Percentiles rank a stretch among this genome's conserved stretches.
Evolutionary conservation across 2,329 filamentous ascomycete species (phyloP).

Genomic region (Didymella segeticola): DNA sequence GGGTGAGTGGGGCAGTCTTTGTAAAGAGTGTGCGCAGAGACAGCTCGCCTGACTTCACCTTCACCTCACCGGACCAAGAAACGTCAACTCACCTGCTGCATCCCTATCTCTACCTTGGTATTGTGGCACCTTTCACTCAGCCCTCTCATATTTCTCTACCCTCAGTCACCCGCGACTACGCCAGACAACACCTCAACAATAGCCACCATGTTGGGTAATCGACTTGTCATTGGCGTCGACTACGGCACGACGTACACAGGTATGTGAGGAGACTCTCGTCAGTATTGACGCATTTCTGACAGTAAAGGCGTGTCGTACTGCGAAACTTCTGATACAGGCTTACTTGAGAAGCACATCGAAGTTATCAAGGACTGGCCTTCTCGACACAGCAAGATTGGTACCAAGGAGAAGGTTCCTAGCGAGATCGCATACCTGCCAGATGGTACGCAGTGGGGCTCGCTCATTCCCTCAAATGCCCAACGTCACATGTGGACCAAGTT

Average conservation of each 20-base stretch:
- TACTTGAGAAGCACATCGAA: slow-evolving; percentile 21
- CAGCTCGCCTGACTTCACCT: too few species aligned
- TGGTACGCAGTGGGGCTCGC: slow-evolving; percentile 24
- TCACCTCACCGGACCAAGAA: too few species aligned
- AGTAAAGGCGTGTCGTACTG: slow-evolving; percentile 39
- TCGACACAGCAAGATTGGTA: slow-evolving; percentile 26
- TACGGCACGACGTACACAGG: slow-evolving; percentile 34
- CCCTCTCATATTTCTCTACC: neutral
- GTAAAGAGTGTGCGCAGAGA: too few species aligned
- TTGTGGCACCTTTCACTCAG: too few species aligned
- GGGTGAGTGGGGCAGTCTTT: too few species aligned
- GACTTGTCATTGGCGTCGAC: slow-evolving; percentile 25
- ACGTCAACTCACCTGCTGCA: neutral
- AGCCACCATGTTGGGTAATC: neutral
- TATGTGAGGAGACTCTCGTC: neutral
- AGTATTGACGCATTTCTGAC: neutral
- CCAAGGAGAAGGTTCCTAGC: slow-evolving; percentile 39
- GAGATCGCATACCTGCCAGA: slow-evolving; percentile 28
- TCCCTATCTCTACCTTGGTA: too few species aligned
- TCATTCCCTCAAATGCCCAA: slow-evolving; percentile 22
- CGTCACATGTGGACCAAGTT: slow-evolving; percentile 46
- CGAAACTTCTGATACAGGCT: slow-evolving; percentile 26
- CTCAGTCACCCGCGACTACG: neutral
- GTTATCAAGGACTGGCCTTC: slow-evolving; percentile 40
- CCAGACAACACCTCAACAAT: neutral